Percentiles rank a stretch among this genome's conserved stretches.
These are phyloP conservation scores for Zostera marina DNA, from an alignment of 116 monocot genomes.

Conservation along the genomic window DNA sequence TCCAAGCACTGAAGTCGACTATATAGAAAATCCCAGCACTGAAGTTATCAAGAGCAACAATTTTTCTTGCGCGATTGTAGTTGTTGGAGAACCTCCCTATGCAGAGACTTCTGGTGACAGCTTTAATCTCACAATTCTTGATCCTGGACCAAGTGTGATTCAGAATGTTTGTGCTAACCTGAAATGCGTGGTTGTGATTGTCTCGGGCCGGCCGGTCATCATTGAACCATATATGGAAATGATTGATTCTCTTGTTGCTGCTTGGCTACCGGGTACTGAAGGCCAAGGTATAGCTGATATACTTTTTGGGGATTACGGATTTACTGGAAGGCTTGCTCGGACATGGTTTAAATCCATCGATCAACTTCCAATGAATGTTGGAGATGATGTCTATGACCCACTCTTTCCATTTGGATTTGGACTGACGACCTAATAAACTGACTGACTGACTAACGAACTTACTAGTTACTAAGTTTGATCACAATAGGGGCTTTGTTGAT, in stretches of 20 bases:
- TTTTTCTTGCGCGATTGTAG: slow-evolving; percentile 52
- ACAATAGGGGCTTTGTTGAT: too few species aligned
- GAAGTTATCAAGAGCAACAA: slow-evolving; percentile 13
- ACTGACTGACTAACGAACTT: too few species aligned
- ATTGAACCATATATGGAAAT: slow-evolving; percentile 29
- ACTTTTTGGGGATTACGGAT: slow-evolving; percentile 64
- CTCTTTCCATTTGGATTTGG: slow-evolving; percentile 66
- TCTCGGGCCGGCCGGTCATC: slow-evolving; percentile 49
- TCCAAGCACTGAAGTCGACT: slow-evolving; percentile 16
- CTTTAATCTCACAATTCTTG: slow-evolving; percentile 38
- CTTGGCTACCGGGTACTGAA: slow-evolving; percentile 65
- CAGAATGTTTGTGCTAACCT: slow-evolving; percentile 29
- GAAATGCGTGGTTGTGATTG: slow-evolving; percentile 40
- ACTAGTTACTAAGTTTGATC: too few species aligned
- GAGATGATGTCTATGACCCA: slow-evolving; percentile 51
- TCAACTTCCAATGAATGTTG: slow-evolving; percentile 78
- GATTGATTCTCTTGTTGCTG: slow-evolving; percentile 46
- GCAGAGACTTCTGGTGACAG: slow-evolving; percentile 44
- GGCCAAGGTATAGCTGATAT: slow-evolving; percentile 56
- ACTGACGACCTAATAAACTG: slow-evolving; percentile 19
- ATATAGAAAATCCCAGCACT: slow-evolving; percentile 31
- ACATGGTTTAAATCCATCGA: slow-evolving; percentile 74
- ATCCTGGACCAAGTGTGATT: slow-evolving; percentile 28
- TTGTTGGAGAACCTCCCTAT: slow-evolving; percentile 52
- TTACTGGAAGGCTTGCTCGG: slow-evolving; percentile 54